Evolutionary conservation across 2,329 filamentous ascomycete species (phyloP).

Genomic region (Colletotrichum gloeosporioides): DNA sequence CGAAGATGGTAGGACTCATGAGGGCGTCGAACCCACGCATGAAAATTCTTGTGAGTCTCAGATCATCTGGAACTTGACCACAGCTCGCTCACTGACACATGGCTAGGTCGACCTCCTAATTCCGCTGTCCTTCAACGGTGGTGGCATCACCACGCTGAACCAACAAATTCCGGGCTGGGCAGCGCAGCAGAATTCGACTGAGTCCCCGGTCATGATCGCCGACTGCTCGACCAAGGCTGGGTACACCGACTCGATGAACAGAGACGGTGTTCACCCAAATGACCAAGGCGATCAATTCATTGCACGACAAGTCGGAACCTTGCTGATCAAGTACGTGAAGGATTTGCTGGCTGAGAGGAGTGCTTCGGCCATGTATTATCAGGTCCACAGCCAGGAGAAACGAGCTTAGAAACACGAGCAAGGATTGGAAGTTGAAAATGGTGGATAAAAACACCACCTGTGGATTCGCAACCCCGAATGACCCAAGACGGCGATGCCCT

Average conservation of each 20-base stretch:
- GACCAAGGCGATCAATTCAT: conserved; percentile 38
- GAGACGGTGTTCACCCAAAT: conserved; percentile 47
- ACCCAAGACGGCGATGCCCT: background rate
- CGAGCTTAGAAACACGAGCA: background rate
- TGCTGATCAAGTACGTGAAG: conserved; percentile 37
- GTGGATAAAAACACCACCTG: background rate
- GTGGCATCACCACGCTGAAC: conserved; percentile 37
- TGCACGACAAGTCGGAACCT: conserved; percentile 33
- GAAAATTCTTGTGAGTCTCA: conserved; percentile 41
- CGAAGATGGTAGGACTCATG: conserved; percentile 42
- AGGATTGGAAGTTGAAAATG: background rate
- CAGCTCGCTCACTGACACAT: background rate
- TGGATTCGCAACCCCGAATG: background rate
- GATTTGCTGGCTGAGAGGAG: conserved; percentile 3
- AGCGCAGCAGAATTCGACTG: conserved; percentile 33
- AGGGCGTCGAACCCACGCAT: conserved; percentile 39
- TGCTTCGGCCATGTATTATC: background rate
- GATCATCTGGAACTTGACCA: background rate
- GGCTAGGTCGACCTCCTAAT: conserved; percentile 43
- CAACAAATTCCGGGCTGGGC: conserved; percentile 43
- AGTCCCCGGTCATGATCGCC: conserved; percentile 44
- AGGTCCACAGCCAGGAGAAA: background rate
- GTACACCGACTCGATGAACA: conserved; percentile 34
- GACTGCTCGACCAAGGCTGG: conserved; percentile 40
- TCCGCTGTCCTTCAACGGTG: conserved; percentile 35